phyloP scores from a whole-genome alignment of 805 yeast genomes.

The Yarrowia keelungensis region DNA sequence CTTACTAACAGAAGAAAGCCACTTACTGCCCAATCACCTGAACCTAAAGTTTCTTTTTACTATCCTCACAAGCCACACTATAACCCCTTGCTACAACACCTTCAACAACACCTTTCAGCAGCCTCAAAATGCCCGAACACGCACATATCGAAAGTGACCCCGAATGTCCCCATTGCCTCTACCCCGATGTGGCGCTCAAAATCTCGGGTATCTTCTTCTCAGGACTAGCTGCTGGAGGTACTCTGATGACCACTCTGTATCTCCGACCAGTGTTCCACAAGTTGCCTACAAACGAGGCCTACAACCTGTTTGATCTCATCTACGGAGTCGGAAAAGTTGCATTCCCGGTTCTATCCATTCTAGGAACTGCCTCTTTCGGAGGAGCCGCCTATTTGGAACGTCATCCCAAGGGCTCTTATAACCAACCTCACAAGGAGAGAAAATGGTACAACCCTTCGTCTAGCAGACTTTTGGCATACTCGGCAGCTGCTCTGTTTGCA shows the following conservation, averaged over 20 bases:
- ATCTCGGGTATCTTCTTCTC: slow-evolving; percentile 27
- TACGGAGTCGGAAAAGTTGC: slow-evolving; percentile 15
- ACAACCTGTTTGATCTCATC: slow-evolving; percentile 19
- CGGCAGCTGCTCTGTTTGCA: slow-evolving; percentile 15
- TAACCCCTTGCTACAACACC: slow-evolving; percentile 13
- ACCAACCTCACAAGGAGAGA: slow-evolving; percentile 5
- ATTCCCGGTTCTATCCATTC: slow-evolving; percentile 7
- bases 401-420: slow-evolving; percentile 27
- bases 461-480: slow-evolving; percentile 15
- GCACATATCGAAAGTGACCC: slow-evolving; percentile 27
- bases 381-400: slow-evolving; percentile 34
- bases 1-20: no score
- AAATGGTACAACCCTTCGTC: slow-evolving; percentile 31
- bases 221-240: slow-evolving; percentile 31
- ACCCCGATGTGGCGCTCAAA: slow-evolving; percentile 33
- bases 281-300: slow-evolving; percentile 30
- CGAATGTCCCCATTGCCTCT: slow-evolving; percentile 32
- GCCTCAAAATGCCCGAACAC: slow-evolving; percentile 3
- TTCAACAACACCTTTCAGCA: background rate
- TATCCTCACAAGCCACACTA: background rate
- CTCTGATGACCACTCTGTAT: slow-evolving; percentile 19
- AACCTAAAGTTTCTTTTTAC: no score
- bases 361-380: slow-evolving; percentile 26
- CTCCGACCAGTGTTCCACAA: slow-evolving; percentile 26
- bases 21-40: no score